A percentile compares a stretch with the other conserved stretches of the same genome.
Evolutionary conservation across 306 rosid species (phyloP).

Genomic region (Parietaria judaica): DNA sequence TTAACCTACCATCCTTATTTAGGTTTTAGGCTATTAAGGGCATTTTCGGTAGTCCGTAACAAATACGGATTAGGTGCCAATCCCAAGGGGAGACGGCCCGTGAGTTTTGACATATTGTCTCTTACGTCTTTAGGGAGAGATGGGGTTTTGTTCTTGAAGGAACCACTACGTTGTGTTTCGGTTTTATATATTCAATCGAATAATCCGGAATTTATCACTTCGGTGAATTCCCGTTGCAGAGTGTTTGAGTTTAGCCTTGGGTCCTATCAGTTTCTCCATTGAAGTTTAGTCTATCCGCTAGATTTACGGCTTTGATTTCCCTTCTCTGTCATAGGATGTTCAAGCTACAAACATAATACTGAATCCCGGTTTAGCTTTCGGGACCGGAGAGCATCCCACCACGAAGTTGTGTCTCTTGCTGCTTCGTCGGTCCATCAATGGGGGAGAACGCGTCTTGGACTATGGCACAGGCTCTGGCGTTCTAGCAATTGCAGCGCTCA

Average conservation of each 20-base stretch:
- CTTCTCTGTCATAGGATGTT: slow-evolving; percentile 37
- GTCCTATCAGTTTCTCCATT: too few relatives aligned
- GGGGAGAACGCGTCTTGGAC: slow-evolving; percentile 74
- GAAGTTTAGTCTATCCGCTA: too few relatives aligned
- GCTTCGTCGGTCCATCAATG: slow-evolving; percentile 48
- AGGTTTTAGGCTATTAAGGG: not conserved
- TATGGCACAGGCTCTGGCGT: slow-evolving; percentile 94
- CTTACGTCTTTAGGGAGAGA: too few relatives aligned
- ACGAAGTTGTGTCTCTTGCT: slow-evolving; percentile 76
- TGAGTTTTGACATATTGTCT: too few relatives aligned
- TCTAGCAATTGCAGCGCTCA: slow-evolving; percentile 79
- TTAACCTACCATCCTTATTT: too few relatives aligned
- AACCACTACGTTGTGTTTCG: too few relatives aligned
- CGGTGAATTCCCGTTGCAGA: too few relatives aligned
- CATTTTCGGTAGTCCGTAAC: not conserved
- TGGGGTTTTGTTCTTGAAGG: too few relatives aligned
- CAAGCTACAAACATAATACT: slow-evolving; percentile 75
- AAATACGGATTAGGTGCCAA: not conserved
- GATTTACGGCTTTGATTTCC: not conserved
- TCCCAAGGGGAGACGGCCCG: too few relatives aligned
- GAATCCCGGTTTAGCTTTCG: slow-evolving; percentile 81
- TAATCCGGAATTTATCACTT: too few relatives aligned
- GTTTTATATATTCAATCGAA: too few relatives aligned
- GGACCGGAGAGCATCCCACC: slow-evolving; percentile 84
- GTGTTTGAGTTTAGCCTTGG: too few relatives aligned